Conservation (phyloP, 2,329 filamentous ascomycete genomes). For the Aspergillus floridensis region DNA sequence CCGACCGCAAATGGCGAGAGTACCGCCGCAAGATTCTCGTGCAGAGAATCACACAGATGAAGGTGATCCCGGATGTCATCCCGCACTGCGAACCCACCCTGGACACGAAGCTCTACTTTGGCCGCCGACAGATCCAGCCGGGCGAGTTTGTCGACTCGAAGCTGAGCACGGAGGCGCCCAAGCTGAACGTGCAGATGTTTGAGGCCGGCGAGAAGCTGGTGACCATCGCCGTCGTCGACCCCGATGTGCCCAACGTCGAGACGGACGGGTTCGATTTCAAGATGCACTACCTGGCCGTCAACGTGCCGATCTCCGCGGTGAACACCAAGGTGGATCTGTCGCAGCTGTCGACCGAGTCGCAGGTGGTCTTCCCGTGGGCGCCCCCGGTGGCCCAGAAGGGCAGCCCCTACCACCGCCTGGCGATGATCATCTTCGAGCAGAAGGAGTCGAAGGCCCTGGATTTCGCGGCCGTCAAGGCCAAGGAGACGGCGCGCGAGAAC, state of each 20-base stretch:
- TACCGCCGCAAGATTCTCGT: slow-evolving; percentile 76
- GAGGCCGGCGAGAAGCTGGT: slow-evolving; percentile 77
- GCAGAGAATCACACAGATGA: slow-evolving; percentile 84
- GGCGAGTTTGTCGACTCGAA: slow-evolving; percentile 75
- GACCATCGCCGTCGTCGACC: slow-evolving; percentile 80
- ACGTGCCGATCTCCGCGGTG: slow-evolving; percentile 63
- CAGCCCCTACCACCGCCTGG: slow-evolving; percentile 83
- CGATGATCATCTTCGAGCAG: slow-evolving; percentile 81
- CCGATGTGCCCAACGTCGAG: slow-evolving; percentile 80
- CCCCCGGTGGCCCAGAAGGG: slow-evolving; percentile 88
- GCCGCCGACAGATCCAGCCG: slow-evolving; percentile 65
- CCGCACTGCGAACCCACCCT: slow-evolving; percentile 73
- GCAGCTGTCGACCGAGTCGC: slow-evolving; percentile 57
- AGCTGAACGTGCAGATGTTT: slow-evolving; percentile 81
- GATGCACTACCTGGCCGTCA: slow-evolving; percentile 82
- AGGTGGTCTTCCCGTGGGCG: slow-evolving; percentile 76
- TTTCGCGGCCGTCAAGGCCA: slow-evolving; percentile 54
- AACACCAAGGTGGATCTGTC: slow-evolving; percentile 63
- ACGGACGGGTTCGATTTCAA: slow-evolving; percentile 73
- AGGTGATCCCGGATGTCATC: slow-evolving; percentile 83
- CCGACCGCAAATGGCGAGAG: slow-evolving; percentile 80
- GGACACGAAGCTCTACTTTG: slow-evolving; percentile 81
- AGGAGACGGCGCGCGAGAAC: slow-evolving; percentile 55
- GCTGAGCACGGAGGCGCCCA: slow-evolving; percentile 70
- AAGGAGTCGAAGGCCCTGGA: slow-evolving; percentile 60